Base-by-base conservation (phyloP, 2,329 filamentous ascomycete genomes). In the Stromatinia cepivora region DNA sequence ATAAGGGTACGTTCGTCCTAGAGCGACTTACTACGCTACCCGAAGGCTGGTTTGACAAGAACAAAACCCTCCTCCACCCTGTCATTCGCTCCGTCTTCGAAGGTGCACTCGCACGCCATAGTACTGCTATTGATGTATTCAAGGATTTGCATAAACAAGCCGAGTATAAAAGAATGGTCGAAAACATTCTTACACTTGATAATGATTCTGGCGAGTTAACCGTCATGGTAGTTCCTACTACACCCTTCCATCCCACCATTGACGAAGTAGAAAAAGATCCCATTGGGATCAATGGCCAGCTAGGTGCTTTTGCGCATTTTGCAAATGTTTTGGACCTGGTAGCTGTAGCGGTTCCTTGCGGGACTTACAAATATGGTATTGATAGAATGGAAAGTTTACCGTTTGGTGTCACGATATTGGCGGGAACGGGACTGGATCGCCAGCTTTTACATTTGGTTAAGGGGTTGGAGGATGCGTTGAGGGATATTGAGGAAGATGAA, bases 261-360 rank as follows among this genome's bases (percentile, higher is more conserved):
- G 76, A 80, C 52, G 82, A 85, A 70, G 82, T 87, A 69, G 79
- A 82, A 15, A 78, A 77, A 20, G 83, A 86, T 73, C 84, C 84
- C 0, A 79, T 87, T 61, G 78, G 74, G 20, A 80, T 82, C 70
- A 87, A 87, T 71, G 81, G 80, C 36, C 78, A 79, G 28, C 72
- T 85, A n/a, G 83, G 83, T 13, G 50, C 78, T 52, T 87, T 86
- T 73, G 83, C 84, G 1, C 84, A 86, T 72, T 86, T 82, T 74
- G 85, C 79, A 3, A 87, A 87, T 74, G 82, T 87, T 28, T 76
- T 87, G 39, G 85, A 87, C 76, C 76, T 87, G 42, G 82, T 81
- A 69, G 83, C 79, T 10, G 71, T 84, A 48, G 79, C 79, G 53
- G 42, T 77, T 13, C 72, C 74, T 13, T 75, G 72, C 63, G 75